Conservation (phyloP, 2,329 filamentous ascomycete genomes). For the Cercospora sojina region DNA sequence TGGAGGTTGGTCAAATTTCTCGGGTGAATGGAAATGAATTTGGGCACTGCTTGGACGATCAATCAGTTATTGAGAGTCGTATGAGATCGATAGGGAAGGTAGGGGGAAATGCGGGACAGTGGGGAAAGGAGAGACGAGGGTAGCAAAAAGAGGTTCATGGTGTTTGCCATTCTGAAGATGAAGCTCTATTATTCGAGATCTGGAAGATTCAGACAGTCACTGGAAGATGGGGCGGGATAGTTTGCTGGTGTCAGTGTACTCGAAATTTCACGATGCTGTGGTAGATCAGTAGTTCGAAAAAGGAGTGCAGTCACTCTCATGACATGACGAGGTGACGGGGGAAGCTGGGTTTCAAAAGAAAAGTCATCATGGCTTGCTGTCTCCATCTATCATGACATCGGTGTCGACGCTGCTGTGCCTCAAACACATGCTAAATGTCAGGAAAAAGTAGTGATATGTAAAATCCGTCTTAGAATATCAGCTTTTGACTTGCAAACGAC, state of each 20-base stretch:
- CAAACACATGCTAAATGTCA: neutral
- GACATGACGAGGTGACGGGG: neutral
- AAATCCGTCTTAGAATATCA: neutral
- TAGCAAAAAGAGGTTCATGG: neutral
- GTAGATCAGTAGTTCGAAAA: neutral
- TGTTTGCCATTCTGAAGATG: neutral
- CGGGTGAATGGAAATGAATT: no score
- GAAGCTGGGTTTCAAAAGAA: neutral
- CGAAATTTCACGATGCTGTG: neutral
- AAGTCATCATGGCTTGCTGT: neutral
- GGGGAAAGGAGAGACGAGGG: neutral
- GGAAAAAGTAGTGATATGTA: neutral
- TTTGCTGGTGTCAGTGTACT: neutral
- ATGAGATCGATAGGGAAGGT: neutral
- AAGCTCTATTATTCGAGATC: neutral
- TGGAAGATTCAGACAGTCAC: neutral
- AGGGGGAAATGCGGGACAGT: neutral
- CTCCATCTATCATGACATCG: neutral
- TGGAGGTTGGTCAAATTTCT: neutral
- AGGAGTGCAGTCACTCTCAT: neutral
- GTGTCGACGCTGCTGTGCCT: neutral
- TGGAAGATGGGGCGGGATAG: neutral
- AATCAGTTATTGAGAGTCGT: neutral
- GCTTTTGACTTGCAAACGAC: no score
- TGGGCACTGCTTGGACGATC: neutral